phyloP scores from a whole-genome alignment of 2,329 filamentous ascomycete genomes.

The Xenoacremonium recifei region DNA sequence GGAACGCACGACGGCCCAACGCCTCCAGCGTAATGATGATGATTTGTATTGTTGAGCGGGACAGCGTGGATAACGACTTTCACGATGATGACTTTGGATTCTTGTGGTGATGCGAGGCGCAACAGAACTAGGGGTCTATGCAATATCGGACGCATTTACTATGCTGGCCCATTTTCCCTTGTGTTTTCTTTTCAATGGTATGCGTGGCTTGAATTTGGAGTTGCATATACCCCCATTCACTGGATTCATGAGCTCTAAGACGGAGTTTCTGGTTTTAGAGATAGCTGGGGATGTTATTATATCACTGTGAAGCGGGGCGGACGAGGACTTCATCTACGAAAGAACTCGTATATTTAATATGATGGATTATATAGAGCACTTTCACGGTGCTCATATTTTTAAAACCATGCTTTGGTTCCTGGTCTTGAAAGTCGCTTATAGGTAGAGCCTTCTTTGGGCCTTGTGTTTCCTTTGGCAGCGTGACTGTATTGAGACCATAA shows the following conservation, averaged over 20 bases:
- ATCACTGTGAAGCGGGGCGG: too few relatives aligned
- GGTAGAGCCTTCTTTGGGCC: too few relatives aligned
- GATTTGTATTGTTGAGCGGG: not conserved
- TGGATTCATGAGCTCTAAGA: slow-evolving; percentile 6
- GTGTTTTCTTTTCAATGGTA: slow-evolving; percentile 4
- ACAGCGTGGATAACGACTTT: slow-evolving; percentile 1
- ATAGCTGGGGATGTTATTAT: too few relatives aligned
- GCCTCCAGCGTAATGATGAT: slow-evolving; percentile 7
- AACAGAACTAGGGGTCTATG: not conserved
- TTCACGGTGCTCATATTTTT: too few relatives aligned
- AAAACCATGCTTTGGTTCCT: too few relatives aligned
- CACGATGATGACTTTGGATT: slow-evolving; percentile 5
- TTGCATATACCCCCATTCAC: slow-evolving; percentile 22
- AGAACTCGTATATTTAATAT: too few relatives aligned
- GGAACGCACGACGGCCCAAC: slow-evolving; percentile 12
- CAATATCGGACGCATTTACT: not conserved
- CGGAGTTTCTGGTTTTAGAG: too few relatives aligned
- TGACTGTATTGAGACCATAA: too few relatives aligned
- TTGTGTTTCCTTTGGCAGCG: too few relatives aligned
- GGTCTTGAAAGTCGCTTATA: too few relatives aligned
- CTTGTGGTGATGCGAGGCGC: slow-evolving; percentile 8
- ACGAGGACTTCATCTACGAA: too few relatives aligned
- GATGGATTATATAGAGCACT: too few relatives aligned
- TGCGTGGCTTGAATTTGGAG: slow-evolving; percentile 11
- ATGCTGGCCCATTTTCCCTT: not conserved